Conservation (phyloP, 352 stramenopile genomes). For the Pythium aquatile region DNA sequence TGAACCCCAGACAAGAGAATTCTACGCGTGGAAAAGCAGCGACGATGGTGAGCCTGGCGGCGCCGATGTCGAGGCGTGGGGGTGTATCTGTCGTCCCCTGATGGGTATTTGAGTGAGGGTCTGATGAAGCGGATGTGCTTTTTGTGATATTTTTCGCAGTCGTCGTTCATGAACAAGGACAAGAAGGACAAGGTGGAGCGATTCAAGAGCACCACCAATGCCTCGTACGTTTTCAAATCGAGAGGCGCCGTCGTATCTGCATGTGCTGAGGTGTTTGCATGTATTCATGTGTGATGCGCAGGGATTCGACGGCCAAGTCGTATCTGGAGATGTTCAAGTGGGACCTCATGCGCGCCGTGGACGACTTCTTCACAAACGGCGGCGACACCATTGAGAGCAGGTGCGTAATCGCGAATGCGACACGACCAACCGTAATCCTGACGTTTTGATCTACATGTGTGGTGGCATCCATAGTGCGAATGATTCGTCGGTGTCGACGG, state of each 20-base stretch:
- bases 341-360: conserved; percentile 73
- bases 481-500: conserved; percentile 24
- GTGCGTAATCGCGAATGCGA: conserved; percentile 5
- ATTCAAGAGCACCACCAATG: conserved; percentile 78
- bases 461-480: conserved; percentile 6
- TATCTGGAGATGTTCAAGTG: conserved; percentile 82
- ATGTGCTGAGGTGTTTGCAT: background rate
- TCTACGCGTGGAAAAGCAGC: background rate
- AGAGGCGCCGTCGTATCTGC: background rate
- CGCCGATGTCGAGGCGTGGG: background rate
- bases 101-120: background rate
- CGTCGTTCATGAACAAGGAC: conserved; percentile 34
- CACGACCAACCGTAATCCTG: background rate
- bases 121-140: background rate
- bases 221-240: conserved; percentile 37
- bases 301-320: conserved; percentile 63
- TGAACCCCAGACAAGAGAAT: conserved; percentile 6
- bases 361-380: conserved; percentile 75
- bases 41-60: background rate
- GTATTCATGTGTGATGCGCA: conserved; percentile 14
- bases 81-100: background rate
- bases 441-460: background rate
- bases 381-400: conserved; percentile 31
- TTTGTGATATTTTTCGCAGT: conserved; percentile 8
- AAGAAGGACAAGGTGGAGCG: conserved; percentile 73